Conservation (phyloP, 1,139 yeast genomes). For the Yamadazyma atlantica region DNA sequence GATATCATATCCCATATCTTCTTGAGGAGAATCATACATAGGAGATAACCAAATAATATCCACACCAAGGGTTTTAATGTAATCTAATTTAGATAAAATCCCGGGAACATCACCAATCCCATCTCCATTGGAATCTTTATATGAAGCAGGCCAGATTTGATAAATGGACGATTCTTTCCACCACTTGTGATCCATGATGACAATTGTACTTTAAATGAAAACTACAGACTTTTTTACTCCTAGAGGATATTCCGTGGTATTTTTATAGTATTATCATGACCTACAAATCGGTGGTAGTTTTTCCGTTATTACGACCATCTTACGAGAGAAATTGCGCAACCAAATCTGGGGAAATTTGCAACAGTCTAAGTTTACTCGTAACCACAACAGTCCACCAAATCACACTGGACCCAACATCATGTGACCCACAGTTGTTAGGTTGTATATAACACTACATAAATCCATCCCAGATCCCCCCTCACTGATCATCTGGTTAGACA, state of each 20-base stretch:
- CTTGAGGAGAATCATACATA: conserved; percentile 59
- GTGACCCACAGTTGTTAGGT: no score
- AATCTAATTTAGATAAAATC: conserved; percentile 51
- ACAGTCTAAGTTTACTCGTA: no score
- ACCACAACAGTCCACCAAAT: not conserved
- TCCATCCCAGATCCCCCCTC: no score
- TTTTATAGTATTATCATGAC: no score
- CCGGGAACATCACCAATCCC: conserved; percentile 61
- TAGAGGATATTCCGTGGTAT: no score
- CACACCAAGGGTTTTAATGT: conserved; percentile 51
- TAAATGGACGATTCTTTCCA: conserved; percentile 60
- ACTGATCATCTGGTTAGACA: no score
- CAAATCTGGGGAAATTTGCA: not conserved
- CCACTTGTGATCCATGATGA: conserved; percentile 30
- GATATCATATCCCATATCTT: conserved; percentile 67
- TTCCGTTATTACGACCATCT: conserved; percentile 5
- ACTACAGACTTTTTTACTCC: no score
- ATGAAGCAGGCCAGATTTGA: conserved; percentile 62
- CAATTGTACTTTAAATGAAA: not conserved
- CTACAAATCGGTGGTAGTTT: not conserved
- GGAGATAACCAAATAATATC: conserved; percentile 62
- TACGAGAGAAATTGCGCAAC: conserved; percentile 8
- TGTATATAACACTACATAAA: no score
- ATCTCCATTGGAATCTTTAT: conserved; percentile 58
- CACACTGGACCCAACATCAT: not conserved